These are phyloP conservation scores for Bipolaris oryzae DNA, from an alignment of 2,329 filamentous ascomycete genomes.

Conservation along the genomic window DNA sequence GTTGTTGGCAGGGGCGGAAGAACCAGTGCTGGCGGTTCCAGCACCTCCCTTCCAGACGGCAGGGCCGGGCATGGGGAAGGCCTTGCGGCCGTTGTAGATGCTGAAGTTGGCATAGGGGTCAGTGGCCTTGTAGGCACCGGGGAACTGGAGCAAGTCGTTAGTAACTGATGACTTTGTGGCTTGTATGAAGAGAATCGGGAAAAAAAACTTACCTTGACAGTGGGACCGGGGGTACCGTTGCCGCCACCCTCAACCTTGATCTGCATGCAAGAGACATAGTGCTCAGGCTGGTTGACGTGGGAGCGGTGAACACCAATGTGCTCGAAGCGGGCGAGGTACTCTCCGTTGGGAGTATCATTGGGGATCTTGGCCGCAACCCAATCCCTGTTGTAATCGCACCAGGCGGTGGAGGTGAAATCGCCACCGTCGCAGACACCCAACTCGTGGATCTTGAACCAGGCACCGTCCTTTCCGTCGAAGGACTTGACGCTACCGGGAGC, in stretches of 20 bases:
- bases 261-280: slow-evolving; percentile 53
- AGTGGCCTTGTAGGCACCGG: slow-evolving; percentile 39
- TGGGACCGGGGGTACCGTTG: slow-evolving; percentile 41
- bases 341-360: slow-evolving; percentile 47
- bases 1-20: slow-evolving; percentile 15
- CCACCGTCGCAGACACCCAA: slow-evolving; percentile 27
- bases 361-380: slow-evolving; percentile 46
- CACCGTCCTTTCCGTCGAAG: slow-evolving; percentile 30
- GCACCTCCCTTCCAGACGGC: slow-evolving; percentile 23
- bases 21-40: slow-evolving; percentile 6
- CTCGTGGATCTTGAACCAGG: slow-evolving; percentile 43
- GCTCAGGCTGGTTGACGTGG: slow-evolving; percentile 46
- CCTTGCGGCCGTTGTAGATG: slow-evolving; percentile 33
- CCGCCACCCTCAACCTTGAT: slow-evolving; percentile 49
- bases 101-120: slow-evolving; percentile 36
- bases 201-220: slow-evolving; percentile 39
- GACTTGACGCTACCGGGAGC: slow-evolving; percentile 25
- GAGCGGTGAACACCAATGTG: slow-evolving; percentile 49
- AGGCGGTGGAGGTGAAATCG: slow-evolving; percentile 26
- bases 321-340: slow-evolving; percentile 54
- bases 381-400: slow-evolving; percentile 34
- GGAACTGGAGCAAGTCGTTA: slow-evolving; percentile 13
- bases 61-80: slow-evolving; percentile 24
- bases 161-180: background rate
- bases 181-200: background rate